Base-by-base conservation (phyloP, 371 early-diverging fungal species). In the Coemansia sp. region DNA sequence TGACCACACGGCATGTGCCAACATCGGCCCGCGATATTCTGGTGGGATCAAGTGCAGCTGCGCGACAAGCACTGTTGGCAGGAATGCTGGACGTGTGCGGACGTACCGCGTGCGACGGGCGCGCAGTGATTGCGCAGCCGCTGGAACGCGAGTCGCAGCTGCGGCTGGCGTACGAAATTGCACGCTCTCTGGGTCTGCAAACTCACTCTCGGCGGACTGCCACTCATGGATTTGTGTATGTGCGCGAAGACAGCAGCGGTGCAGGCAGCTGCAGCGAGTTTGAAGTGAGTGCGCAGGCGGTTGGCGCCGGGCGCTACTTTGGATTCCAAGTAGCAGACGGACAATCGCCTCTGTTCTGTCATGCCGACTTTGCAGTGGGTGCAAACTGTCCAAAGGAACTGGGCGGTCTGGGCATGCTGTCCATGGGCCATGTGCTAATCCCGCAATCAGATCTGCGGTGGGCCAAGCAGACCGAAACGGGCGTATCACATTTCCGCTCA, bases 381-480 rank as follows among this genome's bases (percentile, higher is more conserved):
- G 62, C 75, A 20, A 75, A 75, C 62, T 85, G 89, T 33, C 95
- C 96, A 5, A 94, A 93, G 85, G 97, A 98, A 84, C 82, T 97
- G 65, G 99, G 99, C 73, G 99, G 99, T 65, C 86, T 99, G 21
- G 98, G 98, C 66, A 98, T 99, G 99, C 85, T 99, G 50, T 96
- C 94, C 23, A 97, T 97, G 97, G 97, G 97, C 64, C 98, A 98
- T 65, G 94, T 98, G 16, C 84, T 98, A 61, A 97, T 98, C 68
- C 98, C 97, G 40, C 95, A 96, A 81, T 93, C 94, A 44, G 98
- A 99, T 81, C 80, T 97, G 69, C 91, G 97, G 39, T 97, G 96
- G 96, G 91, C 93, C 30, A 92, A 95, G 78, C 97, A 97, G 82
- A 97, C 98, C 2, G 97, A 97, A 61, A 90, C 93, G 0, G 97